Base-by-base conservation (phyloP, 1,139 yeast genomes). In the Zygoascus hellenicus region DNA sequence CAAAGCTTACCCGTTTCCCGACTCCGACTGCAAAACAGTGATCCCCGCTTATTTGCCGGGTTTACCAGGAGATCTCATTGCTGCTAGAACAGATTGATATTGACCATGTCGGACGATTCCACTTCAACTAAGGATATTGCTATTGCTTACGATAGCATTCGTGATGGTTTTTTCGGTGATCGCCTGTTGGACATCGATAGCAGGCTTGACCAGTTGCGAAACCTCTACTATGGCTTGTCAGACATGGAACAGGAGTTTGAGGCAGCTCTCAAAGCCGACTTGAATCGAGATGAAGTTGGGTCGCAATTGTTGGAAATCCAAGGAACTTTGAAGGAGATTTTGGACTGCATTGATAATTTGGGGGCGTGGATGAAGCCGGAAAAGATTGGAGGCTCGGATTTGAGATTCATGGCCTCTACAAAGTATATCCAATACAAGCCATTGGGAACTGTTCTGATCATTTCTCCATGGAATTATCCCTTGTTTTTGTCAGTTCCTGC, bases 401-500 rank as follows among this genome's bases (percentile, higher is more conserved):
- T 67, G 50, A 69, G 69, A 50, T 78, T 69, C 57, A 61, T 70
- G 43, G 67, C 78, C 26, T 68, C 77, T 43, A 71, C 72, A 1
- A 74, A 80, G 4, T 69, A 69, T 45, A 67, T 85, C 43, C 84
- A 83, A 57, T 75, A 75, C 54, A 78, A 79, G 43, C 92, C 97
- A 1, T 66, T 80, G 53, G 97, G 97, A 1, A 77, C 80, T 3
- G 85, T 85, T 2, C 73, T 89, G 54, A 71, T 90, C 48, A 79
- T 89, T 47, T 70, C 89, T 1, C 96, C 97, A 0, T 90, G 86
- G 76, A 90, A 90, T 67, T 92, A 83, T 64, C 98, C 98, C 0
- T 65, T 86, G 46, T 54, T 77, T 38, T 69, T 90, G 54, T 61
- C 87, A 0, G 54, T 89, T 22, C 71, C 78, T 13, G 89, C 97